These are phyloP conservation scores for Podochytrium sp. DNA, from an alignment of 192 early-diverging fungal genomes.

Conservation along the genomic window DNA sequence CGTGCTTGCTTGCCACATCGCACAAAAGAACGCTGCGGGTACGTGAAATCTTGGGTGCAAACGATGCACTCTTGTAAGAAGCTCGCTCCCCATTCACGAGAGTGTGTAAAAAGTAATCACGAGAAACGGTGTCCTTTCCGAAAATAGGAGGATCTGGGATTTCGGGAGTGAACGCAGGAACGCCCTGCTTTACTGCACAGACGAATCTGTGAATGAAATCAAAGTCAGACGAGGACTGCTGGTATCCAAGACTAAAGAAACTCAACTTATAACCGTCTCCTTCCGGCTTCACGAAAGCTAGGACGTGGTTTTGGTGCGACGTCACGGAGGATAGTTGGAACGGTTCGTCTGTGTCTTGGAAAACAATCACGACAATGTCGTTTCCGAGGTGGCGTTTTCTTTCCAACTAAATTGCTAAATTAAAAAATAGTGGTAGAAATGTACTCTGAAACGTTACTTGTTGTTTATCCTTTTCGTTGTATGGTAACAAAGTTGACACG, in stretches of 20 bases:
- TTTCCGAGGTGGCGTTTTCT: slow-evolving; percentile 76
- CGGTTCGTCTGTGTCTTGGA: slow-evolving; percentile 50
- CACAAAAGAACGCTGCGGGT: slow-evolving; percentile 64
- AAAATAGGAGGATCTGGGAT: slow-evolving; percentile 63
- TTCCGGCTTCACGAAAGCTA: slow-evolving; percentile 56
- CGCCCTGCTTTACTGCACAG: slow-evolving; percentile 43
- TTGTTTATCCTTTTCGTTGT: slow-evolving; percentile 65
- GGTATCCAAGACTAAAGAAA: not conserved
- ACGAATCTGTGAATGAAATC: not conserved
- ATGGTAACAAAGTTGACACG: slow-evolving; percentile 75
- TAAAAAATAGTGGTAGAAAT: not conserved
- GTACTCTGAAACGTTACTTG: slow-evolving; percentile 51
- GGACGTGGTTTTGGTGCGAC: slow-evolving; percentile 61
- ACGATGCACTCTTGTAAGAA: slow-evolving; percentile 64
- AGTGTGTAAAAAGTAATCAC: slow-evolving; percentile 70
- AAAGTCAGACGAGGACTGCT: not conserved
- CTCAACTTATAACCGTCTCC: slow-evolving; percentile 49
- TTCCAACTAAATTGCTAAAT: slow-evolving; percentile 46
- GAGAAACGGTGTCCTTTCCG: slow-evolving; percentile 56
- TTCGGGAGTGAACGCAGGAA: slow-evolving; percentile 64
- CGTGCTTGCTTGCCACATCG: slow-evolving; percentile 60
- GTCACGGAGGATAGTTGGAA: slow-evolving; percentile 55
- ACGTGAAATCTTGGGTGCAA: slow-evolving; percentile 66
- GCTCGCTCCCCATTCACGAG: slow-evolving; percentile 72
- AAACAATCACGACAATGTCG: slow-evolving; percentile 69